Evolutionary conservation across 108 stramenopile genomes (phyloP).

Genomic region (Skeletonema costatum): DNA sequence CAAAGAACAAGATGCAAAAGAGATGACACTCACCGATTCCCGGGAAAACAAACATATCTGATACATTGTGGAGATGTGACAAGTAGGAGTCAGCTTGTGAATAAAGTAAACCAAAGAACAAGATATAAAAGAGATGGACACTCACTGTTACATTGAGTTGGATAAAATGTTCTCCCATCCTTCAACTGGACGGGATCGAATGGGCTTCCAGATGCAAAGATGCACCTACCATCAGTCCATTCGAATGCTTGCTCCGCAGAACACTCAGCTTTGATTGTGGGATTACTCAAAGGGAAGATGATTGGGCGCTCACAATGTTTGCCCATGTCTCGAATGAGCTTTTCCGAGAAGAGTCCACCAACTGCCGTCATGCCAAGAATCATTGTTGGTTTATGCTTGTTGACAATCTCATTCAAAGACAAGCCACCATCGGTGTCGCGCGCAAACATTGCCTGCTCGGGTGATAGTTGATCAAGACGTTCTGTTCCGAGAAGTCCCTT

Average conservation of each 20-base stretch:
- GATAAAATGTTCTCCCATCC: constrained; percentile 70
- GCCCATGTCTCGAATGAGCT: constrained; percentile 77
- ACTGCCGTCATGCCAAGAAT: constrained; percentile 93
- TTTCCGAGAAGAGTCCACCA: constrained; percentile 79
- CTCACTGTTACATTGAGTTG: constrained; percentile 93
- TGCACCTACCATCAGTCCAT: constrained; percentile 93
- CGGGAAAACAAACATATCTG: constrained; percentile 65
- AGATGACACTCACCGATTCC: constrained; percentile 87
- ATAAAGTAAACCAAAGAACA: constrained; percentile 6
- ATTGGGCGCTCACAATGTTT: constrained; percentile 80
- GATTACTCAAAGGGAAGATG: constrained; percentile 97
- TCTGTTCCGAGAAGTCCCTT: constrained; percentile 77
- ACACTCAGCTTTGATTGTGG: constrained; percentile 96
- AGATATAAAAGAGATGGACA: background rate
- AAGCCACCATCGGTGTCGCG: constrained; percentile 70
- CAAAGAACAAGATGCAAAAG: constrained; percentile 3
- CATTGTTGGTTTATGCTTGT: constrained; percentile 91
- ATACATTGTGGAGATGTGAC: background rate
- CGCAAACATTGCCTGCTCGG: constrained; percentile 76
- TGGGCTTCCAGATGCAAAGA: constrained; percentile 96
- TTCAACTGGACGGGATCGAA: constrained; percentile 90
- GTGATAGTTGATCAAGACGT: constrained; percentile 54
- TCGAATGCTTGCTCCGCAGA: constrained; percentile 96
- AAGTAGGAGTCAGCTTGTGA: background rate
- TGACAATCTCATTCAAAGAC: constrained; percentile 64